These are phyloP conservation scores for Coemansia sp. DNA, from an alignment of 192 early-diverging fungal genomes.

Conservation along the genomic window DNA sequence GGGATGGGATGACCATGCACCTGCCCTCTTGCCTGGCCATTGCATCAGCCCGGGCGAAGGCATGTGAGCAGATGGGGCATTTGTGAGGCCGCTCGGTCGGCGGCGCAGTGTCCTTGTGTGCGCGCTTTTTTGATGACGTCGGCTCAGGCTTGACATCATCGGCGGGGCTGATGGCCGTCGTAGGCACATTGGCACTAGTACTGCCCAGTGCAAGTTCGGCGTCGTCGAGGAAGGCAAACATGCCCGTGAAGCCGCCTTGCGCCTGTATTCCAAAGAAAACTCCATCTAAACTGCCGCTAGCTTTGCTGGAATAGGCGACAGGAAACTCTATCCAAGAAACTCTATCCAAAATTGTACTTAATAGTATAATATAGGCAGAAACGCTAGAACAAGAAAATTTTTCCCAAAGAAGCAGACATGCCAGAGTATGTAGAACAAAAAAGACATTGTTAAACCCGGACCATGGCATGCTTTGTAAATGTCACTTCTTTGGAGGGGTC, in stretches of 20 bases:
- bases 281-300: too few species aligned
- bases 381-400: neutral
- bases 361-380: neutral
- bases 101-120: slow-evolving; percentile 2
- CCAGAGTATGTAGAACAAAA: neutral
- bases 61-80: slow-evolving; percentile 57
- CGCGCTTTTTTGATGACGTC: slow-evolving; percentile 38
- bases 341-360: neutral
- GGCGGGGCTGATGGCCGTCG: too few species aligned
- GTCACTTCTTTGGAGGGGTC: neutral
- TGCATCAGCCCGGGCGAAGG: slow-evolving; percentile 50
- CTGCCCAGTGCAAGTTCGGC: neutral
- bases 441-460: neutral
- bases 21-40: slow-evolving; percentile 50
- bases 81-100: slow-evolving; percentile 55
- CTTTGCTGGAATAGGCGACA: too few species aligned
- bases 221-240: too few species aligned
- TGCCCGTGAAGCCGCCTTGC: too few species aligned
- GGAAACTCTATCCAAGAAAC: neutral
- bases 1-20: neutral
- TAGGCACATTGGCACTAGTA: slow-evolving; percentile 5
- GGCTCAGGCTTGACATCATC: too few species aligned
- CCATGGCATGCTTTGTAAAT: neutral
- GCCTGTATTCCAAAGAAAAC: too few species aligned
- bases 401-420: neutral